Evolutionary conservation across 108 stramenopile species (phyloP).

Genomic region (Aurantiochytrium sp.): DNA sequence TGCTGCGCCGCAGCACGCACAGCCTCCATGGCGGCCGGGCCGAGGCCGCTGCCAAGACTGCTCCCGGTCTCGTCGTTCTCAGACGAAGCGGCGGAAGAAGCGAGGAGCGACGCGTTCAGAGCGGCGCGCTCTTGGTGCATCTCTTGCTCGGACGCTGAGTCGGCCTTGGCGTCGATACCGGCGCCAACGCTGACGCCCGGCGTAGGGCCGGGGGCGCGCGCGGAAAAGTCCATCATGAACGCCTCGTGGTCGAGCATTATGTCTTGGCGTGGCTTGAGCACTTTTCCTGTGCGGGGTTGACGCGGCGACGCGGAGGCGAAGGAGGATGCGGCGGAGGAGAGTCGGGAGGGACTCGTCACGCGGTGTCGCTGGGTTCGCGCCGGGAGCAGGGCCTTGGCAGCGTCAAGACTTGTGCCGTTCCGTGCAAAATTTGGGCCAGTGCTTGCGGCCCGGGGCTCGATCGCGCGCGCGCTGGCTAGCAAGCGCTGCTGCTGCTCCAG

Average conservation of each 20-base stretch:
- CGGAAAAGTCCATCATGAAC: slow-evolving; percentile 17
- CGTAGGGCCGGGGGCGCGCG: background rate
- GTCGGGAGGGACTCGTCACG: background rate
- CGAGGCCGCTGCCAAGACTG: background rate
- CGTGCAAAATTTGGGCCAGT: background rate
- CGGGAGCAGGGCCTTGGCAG: too few species aligned
- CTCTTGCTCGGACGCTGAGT: too few species aligned
- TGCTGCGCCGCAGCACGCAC: background rate
- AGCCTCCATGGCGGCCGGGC: background rate
- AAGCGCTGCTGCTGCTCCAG: background rate
- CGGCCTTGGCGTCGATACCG: too few species aligned
- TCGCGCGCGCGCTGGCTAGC: background rate
- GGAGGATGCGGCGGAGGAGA: background rate
- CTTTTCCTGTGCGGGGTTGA: background rate
- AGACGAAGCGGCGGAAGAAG: too few species aligned
- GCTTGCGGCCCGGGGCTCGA: background rate
- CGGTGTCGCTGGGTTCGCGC: background rate
- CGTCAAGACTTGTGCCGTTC: too few species aligned
- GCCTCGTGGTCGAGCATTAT: background rate
- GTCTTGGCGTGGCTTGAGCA: background rate
- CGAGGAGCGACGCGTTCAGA: too few species aligned
- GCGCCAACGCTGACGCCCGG: too few species aligned
- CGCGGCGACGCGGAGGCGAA: too few species aligned
- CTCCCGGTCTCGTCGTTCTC: too few species aligned
- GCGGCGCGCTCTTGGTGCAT: background rate